Percentiles rank a stretch among this genome's conserved stretches.
phyloP scores from a whole-genome alignment of 2,329 filamentous ascomycete species.

The Coniochaeta hoffmannii region DNA sequence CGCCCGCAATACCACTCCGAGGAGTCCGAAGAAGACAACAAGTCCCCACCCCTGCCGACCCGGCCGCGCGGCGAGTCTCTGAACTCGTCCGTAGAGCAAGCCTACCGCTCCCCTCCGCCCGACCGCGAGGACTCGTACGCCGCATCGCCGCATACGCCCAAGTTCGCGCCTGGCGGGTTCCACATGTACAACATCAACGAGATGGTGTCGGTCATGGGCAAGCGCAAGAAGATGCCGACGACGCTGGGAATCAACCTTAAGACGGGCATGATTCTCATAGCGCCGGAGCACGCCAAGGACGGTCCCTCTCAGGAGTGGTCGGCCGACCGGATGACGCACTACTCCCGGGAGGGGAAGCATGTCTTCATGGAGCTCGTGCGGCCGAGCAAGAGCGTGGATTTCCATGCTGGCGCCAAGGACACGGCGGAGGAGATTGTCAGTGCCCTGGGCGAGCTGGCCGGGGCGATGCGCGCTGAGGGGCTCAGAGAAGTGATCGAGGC shows the following conservation, averaged over 20 bases:
- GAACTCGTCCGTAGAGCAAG: conserved; percentile 18
- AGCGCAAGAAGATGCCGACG: conserved; percentile 97
- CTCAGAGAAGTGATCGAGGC: conserved; percentile 81
- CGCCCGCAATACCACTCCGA: conserved; percentile 56
- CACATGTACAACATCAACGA: conserved; percentile 97
- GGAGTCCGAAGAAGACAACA: conserved; percentile 58
- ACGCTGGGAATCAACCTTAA: conserved; percentile 88
- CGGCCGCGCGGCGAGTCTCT: conserved; percentile 51
- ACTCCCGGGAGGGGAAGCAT: conserved; percentile 96
- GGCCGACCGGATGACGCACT: conserved; percentile 92
- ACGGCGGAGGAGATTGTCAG: conserved; percentile 90
- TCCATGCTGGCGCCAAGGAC: conserved; percentile 95
- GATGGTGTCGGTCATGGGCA: conserved; percentile 94
- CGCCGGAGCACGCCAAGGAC: conserved; percentile 75
- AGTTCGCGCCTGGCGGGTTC: conserved; percentile 68
- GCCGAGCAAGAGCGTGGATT: conserved; percentile 91
- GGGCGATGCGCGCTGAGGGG: conserved; percentile 74
- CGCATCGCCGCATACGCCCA: conserved; percentile 26
- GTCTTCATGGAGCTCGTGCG: conserved; percentile 90
- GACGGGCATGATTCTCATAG: conserved; percentile 83
- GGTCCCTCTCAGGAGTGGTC: conserved; percentile 88
- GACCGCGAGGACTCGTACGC: conserved; percentile 21
- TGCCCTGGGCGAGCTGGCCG: conserved; percentile 81
- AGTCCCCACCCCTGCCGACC: conserved; percentile 53
- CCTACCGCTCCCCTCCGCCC: conserved; percentile 19